Conservation (phyloP, 768 basidiomycete species). For the Amanita muscaria region DNA sequence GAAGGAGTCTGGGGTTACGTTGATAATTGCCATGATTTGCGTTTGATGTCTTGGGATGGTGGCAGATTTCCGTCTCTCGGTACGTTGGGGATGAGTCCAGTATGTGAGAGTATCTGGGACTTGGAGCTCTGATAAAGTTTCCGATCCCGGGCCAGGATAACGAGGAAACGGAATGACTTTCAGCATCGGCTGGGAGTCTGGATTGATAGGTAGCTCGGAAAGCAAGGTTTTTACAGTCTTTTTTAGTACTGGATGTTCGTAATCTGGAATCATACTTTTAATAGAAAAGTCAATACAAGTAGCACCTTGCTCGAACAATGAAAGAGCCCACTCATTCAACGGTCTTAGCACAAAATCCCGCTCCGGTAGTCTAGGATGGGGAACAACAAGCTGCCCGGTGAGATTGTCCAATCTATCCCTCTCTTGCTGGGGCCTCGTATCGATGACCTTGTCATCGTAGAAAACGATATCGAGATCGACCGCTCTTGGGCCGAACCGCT, state of each 20-base stretch:
- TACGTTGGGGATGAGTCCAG: constrained; percentile 35
- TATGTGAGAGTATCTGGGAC: constrained; percentile 41
- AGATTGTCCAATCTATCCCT: constrained; percentile 41
- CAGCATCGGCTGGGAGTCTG: constrained; percentile 41
- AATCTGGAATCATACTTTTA: constrained; percentile 70
- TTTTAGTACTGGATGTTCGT: constrained; percentile 51
- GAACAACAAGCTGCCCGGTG: constrained; percentile 67
- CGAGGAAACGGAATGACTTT: constrained; percentile 72
- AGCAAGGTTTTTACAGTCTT: constrained; percentile 42
- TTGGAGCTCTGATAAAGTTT: too few species aligned
- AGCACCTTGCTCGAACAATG: not conserved
- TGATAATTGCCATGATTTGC: constrained; percentile 86
- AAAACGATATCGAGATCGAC: constrained; percentile 85
- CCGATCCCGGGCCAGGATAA: too few species aligned
- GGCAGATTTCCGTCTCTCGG: not conserved
- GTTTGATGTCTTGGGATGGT: constrained; percentile 30
- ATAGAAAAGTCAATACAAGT: not conserved
- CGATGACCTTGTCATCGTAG: constrained; percentile 55
- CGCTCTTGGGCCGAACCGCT: constrained; percentile 80
- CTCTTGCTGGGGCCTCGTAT: constrained; percentile 37
- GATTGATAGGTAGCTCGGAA: constrained; percentile 24
- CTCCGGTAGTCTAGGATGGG: constrained; percentile 75
- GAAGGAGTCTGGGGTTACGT: constrained; percentile 93
- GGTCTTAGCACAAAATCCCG: constrained; percentile 91
- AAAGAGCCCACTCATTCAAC: constrained; percentile 64